phyloP scores from a whole-genome alignment of 768 basidiomycete species.

The Rubroboletus pulcherrimus region DNA sequence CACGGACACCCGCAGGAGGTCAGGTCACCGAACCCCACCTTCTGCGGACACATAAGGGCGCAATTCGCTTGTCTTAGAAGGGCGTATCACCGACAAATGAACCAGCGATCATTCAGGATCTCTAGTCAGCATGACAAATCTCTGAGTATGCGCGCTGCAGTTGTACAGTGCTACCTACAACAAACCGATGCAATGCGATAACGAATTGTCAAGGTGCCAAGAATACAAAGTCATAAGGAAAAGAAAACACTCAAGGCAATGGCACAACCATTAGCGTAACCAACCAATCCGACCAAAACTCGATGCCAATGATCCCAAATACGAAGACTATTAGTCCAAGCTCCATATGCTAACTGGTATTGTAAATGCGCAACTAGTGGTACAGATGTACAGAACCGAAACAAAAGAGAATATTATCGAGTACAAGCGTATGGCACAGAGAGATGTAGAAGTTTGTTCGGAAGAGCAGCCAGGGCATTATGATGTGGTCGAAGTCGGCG shows the following conservation, averaged over 20 bases:
- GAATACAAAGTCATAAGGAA: slow-evolving; percentile 29
- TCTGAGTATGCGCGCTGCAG: not conserved
- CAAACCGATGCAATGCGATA: slow-evolving; percentile 29
- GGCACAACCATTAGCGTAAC: slow-evolving; percentile 30
- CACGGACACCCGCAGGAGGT: slow-evolving; percentile 11
- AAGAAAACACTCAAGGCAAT: slow-evolving; percentile 14
- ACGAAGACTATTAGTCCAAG: slow-evolving; percentile 30
- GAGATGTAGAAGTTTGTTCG: slow-evolving; percentile 20
- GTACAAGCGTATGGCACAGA: slow-evolving; percentile 35
- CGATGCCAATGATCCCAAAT: slow-evolving; percentile 27
- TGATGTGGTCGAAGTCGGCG: slow-evolving; percentile 11
- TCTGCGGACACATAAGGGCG: not conserved
- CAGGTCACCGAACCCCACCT: not conserved
- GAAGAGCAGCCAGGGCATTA: slow-evolving; percentile 14
- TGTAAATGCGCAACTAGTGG: slow-evolving; percentile 33
- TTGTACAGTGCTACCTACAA: slow-evolving; percentile 30
- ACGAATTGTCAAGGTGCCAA: slow-evolving; percentile 27
- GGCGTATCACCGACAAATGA: slow-evolving; percentile 3
- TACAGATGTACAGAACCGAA: slow-evolving; percentile 32
- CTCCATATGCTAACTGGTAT: slow-evolving; percentile 32
- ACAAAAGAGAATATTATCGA: slow-evolving; percentile 26
- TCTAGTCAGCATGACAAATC: not conserved
- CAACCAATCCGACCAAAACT: slow-evolving; percentile 28
- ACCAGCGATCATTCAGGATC: slow-evolving; percentile 1
- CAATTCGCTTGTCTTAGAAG: not conserved